phyloP scores from a whole-genome alignment of 2,329 filamentous ascomycete genomes.

The Phoma herbarum region DNA sequence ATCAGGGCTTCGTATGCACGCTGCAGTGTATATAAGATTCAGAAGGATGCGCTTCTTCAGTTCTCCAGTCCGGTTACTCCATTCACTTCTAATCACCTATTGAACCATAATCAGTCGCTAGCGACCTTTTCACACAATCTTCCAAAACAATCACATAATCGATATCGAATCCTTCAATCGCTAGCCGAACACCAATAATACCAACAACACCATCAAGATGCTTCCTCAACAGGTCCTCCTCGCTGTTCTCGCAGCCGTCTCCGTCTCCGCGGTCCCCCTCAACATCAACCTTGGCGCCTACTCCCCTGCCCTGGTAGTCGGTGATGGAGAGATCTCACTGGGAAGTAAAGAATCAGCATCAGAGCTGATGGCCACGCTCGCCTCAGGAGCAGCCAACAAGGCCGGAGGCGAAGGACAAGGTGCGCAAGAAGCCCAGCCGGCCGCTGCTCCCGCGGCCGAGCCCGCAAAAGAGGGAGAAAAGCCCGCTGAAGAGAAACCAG shows the following conservation, averaged over 20 bases:
- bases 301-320: slow-evolving; percentile 62
- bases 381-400: slow-evolving; percentile 51
- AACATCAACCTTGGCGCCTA: slow-evolving; percentile 64
- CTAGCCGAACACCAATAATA: slow-evolving; percentile 13
- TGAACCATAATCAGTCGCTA: slow-evolving; percentile 43
- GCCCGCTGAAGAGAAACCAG: slow-evolving; percentile 39
- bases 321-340: slow-evolving; percentile 63
- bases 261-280: slow-evolving; percentile 53
- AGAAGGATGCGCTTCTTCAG: slow-evolving; percentile 35
- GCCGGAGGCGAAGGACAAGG: slow-evolving; percentile 29
- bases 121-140: slow-evolving; percentile 37
- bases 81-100: slow-evolving; percentile 45
- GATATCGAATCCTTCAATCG: slow-evolving; percentile 22
- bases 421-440: slow-evolving; percentile 30
- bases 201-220: slow-evolving; percentile 42
- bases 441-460: slow-evolving; percentile 19
- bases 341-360: slow-evolving; percentile 54
- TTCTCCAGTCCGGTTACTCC: slow-evolving; percentile 52
- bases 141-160: slow-evolving; percentile 37
- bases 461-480: slow-evolving; percentile 31
- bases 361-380: slow-evolving; percentile 56
- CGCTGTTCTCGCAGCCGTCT: slow-evolving; percentile 47
- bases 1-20: slow-evolving; percentile 20
- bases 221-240: slow-evolving; percentile 51
- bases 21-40: slow-evolving; percentile 40